Percentiles rank a stretch among this genome's conserved stretches.
phyloP scores from a whole-genome alignment of 345 rosid species.

The Populus euphratica region DNA sequence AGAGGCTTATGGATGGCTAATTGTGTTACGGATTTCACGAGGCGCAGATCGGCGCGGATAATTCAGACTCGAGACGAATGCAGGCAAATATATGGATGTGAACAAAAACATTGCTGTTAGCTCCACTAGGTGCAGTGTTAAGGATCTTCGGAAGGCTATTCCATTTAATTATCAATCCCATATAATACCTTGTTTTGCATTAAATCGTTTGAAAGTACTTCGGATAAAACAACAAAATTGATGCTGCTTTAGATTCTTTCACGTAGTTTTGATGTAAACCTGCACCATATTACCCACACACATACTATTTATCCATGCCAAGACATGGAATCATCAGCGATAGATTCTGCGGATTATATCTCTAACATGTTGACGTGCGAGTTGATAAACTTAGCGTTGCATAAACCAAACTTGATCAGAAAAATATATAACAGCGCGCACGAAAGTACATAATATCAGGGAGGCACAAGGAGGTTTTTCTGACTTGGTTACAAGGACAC shows the following conservation, averaged over 20 bases:
- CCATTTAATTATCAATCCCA: background rate
- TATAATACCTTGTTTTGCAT: too few species aligned
- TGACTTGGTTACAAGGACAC: background rate
- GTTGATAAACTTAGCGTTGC: background rate
- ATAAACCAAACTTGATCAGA: background rate
- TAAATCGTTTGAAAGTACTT: too few species aligned
- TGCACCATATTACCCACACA: too few species aligned
- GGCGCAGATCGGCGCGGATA: background rate
- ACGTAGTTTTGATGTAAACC: too few species aligned
- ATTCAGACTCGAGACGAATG: background rate
- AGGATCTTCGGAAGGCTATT: background rate
- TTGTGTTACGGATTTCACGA: background rate
- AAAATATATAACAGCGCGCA: background rate
- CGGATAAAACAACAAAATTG: too few species aligned
- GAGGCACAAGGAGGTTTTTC: background rate
- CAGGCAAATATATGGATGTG: background rate
- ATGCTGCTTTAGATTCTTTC: too few species aligned
- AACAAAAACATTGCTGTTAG: background rate
- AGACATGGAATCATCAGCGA: too few species aligned
- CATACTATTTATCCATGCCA: too few species aligned
- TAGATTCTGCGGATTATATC: too few species aligned
- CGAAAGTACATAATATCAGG: background rate
- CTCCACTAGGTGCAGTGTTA: background rate
- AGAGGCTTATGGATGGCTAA: background rate
- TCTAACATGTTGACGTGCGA: too few species aligned